Percentiles rank a stretch among this genome's conserved stretches.
phyloP scores from a whole-genome alignment of 345 rosid species.

The Aethionema arabicum region DNA sequence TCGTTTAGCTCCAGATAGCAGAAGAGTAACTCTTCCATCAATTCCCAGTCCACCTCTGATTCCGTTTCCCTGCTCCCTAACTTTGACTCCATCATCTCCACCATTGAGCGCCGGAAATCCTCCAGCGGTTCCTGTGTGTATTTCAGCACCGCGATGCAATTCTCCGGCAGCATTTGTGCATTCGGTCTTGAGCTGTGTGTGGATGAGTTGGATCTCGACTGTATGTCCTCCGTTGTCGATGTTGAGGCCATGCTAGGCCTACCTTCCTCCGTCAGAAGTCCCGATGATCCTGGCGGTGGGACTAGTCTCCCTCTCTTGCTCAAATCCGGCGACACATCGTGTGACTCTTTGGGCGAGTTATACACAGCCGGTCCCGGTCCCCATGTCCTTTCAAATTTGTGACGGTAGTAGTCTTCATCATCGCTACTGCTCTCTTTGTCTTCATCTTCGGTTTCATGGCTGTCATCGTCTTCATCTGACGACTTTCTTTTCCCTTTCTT shows the following conservation, averaged over 20 bases:
- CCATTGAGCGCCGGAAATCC: constrained; percentile 76
- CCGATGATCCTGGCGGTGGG: constrained; percentile 47
- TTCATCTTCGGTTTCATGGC: background rate
- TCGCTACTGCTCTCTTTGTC: constrained; percentile 18
- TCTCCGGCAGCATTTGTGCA: constrained; percentile 41
- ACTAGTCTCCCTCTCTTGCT: constrained; percentile 32
- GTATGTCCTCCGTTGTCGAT: constrained; percentile 29
- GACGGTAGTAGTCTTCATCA: constrained; percentile 17
- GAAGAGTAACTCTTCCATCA: constrained; percentile 77
- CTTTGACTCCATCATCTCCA: constrained; percentile 66
- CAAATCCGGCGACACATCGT: constrained; percentile 32
- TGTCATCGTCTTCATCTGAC: constrained; percentile 22
- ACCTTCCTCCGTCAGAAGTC: constrained; percentile 53
- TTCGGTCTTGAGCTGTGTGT: background rate
- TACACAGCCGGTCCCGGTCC: constrained; percentile 31
- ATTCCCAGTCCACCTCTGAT: constrained; percentile 65
- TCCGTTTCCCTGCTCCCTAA: constrained; percentile 30
- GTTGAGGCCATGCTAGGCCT: constrained; percentile 37
- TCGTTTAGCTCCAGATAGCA: constrained; percentile 71
- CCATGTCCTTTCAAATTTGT: constrained; percentile 36
- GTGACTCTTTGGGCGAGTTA: constrained; percentile 28
- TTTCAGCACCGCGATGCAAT: constrained; percentile 59
- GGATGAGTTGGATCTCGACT: constrained; percentile 37
- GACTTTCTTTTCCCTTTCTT: constrained; percentile 21
- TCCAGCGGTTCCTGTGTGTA: constrained; percentile 50